These are phyloP conservation scores for Pichia sp. DNA, from an alignment of 1,139 yeast genomes.

Conservation along the genomic window DNA sequence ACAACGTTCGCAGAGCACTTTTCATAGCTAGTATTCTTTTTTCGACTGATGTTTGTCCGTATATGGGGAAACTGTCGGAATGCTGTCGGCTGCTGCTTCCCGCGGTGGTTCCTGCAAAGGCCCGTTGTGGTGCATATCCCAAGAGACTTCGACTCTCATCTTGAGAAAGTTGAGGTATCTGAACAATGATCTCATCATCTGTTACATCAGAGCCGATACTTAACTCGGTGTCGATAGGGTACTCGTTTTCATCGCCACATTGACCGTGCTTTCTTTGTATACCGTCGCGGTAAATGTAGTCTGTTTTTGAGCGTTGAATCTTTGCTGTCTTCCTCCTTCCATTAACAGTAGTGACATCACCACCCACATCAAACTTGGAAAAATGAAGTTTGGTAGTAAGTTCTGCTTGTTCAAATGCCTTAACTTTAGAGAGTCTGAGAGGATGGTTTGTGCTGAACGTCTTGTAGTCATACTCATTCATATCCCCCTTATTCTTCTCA, in stretches of 20 bases:
- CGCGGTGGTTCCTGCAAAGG: not conserved
- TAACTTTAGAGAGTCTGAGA: slow-evolving; percentile 30
- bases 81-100: no score
- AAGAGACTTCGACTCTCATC: slow-evolving; percentile 16
- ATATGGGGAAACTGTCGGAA: not conserved
- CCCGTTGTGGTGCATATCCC: slow-evolving; percentile 4
- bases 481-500: slow-evolving; percentile 7
- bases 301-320: no score
- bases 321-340: not conserved
- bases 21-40: slow-evolving; percentile 22
- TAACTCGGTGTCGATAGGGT: no score
- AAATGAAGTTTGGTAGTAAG: slow-evolving; percentile 27
- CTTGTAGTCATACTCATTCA: slow-evolving; percentile 27
- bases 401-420: slow-evolving; percentile 34
- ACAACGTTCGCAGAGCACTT: slow-evolving; percentile 21
- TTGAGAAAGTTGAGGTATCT: slow-evolving; percentile 23
- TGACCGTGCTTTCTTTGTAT: no score
- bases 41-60: slow-evolving; percentile 11
- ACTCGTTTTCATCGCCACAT: no score
- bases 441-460: slow-evolving; percentile 31
- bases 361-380: slow-evolving; percentile 16
- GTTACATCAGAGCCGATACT: not conserved
- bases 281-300: no score
- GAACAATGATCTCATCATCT: slow-evolving; percentile 15
- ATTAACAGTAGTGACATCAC: not conserved